Percentiles rank a stretch among this genome's conserved stretches.
These are phyloP conservation scores for Termitomyces eurrhizus DNA, from an alignment of 768 basidiomycete species.

Conservation along the genomic window DNA sequence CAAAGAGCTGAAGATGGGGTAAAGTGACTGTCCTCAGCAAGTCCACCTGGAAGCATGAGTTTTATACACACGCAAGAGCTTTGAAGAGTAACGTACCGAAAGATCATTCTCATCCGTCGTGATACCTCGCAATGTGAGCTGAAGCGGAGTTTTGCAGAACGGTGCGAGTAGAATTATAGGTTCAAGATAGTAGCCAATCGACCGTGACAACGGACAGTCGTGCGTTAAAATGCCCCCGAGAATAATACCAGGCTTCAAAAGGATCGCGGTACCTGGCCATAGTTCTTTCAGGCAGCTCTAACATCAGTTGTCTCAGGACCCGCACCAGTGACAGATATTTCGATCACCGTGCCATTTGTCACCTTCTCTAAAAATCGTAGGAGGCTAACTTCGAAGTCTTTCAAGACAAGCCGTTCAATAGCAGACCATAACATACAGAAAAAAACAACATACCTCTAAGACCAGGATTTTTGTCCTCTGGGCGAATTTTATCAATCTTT, in stretches of 20 bases:
- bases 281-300: slow-evolving; percentile 2
- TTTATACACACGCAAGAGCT: not conserved
- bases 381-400: slow-evolving; percentile 92
- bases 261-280: slow-evolving; percentile 78
- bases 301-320: not conserved
- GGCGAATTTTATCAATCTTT: slow-evolving; percentile 81
- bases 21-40: slow-evolving; percentile 86
- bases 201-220: slow-evolving; percentile 85
- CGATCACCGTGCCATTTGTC: slow-evolving; percentile 91
- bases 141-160: slow-evolving; percentile 84
- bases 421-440: slow-evolving; percentile 1
- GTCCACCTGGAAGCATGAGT: slow-evolving; percentile 60
- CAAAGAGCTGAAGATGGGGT: slow-evolving; percentile 87
- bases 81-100: slow-evolving; percentile 48
- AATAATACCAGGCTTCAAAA: slow-evolving; percentile 91
- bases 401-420: not conserved
- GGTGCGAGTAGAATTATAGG: slow-evolving; percentile 87
- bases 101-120: slow-evolving; percentile 93
- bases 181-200: slow-evolving; percentile 93
- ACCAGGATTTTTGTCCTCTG: slow-evolving; percentile 93
- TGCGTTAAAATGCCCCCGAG: slow-evolving; percentile 78
- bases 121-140: slow-evolving; percentile 80
- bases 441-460: slow-evolving; percentile 58
- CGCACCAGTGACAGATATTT: slow-evolving; percentile 93
- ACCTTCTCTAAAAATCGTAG: slow-evolving; percentile 84